Percentiles rank a stretch among this genome's conserved stretches.
These are phyloP conservation scores for Neurospora terricola DNA, from an alignment of 495 filamentous ascomycete genomes.

Conservation along the genomic window DNA sequence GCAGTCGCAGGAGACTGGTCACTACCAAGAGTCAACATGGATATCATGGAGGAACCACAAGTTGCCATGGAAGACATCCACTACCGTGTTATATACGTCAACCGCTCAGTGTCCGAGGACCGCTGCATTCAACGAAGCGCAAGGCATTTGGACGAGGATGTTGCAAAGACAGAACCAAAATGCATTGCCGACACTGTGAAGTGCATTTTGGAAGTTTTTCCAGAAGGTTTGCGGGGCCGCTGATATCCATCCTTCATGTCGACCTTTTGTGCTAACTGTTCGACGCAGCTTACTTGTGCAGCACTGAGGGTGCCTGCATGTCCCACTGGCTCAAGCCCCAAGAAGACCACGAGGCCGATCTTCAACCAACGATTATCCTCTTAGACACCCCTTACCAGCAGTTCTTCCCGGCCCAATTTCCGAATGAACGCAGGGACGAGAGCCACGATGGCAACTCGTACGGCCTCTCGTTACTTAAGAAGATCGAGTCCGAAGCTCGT, in stretches of 20 bases:
- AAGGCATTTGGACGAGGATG: not conserved
- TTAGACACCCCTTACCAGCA: slow-evolving; percentile 56
- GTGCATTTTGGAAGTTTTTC: slow-evolving; percentile 38
- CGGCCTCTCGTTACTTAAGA: slow-evolving; percentile 57
- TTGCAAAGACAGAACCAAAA: slow-evolving; percentile 17
- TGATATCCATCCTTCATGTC: not conserved
- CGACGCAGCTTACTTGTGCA: slow-evolving; percentile 59
- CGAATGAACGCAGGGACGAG: slow-evolving; percentile 22
- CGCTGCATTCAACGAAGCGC: slow-evolving; percentile 19
- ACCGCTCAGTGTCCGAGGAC: slow-evolving; percentile 59
- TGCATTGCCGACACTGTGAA: slow-evolving; percentile 37
- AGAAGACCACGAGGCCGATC: slow-evolving; percentile 48
- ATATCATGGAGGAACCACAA: not conserved
- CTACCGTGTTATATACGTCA: slow-evolving; percentile 77
- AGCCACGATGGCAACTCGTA: slow-evolving; percentile 47
- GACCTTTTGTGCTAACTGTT: slow-evolving; percentile 16
- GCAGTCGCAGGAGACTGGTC: slow-evolving; percentile 36
- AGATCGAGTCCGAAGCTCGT: slow-evolving; percentile 60
- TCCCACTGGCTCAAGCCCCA: slow-evolving; percentile 58
- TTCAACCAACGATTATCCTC: slow-evolving; percentile 65
- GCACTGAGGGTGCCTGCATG: slow-evolving; percentile 59
- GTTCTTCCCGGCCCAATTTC: slow-evolving; percentile 30
- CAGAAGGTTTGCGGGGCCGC: slow-evolving; percentile 31
- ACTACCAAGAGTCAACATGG: slow-evolving; percentile 25
- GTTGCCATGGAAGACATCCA: slow-evolving; percentile 53